Evolutionary conservation across 2,329 filamentous ascomycete genomes (phyloP).

Genomic region (Myriangium duriaei): DNA sequence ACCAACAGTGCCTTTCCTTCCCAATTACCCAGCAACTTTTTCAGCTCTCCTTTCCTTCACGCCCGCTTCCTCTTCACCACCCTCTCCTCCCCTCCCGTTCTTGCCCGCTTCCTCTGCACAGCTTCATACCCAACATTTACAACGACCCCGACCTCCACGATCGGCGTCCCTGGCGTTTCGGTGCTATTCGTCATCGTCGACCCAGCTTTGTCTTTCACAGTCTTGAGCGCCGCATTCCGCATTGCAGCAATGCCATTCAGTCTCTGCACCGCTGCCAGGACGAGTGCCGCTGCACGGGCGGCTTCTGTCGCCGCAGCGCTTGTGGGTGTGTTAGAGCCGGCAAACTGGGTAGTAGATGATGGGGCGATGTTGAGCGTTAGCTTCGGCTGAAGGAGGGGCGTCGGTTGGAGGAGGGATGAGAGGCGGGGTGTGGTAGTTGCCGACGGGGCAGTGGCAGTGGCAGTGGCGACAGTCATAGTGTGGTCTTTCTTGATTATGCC

Average conservation of each 20-base stretch:
- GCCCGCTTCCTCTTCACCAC: background rate
- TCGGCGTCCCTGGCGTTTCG: background rate
- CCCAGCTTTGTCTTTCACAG: no score
- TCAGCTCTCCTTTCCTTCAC: background rate
- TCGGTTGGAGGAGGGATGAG: background rate
- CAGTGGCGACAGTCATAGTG: background rate
- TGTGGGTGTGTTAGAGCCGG: background rate
- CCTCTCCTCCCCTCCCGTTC: background rate
- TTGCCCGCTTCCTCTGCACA: slow-evolving; percentile 3
- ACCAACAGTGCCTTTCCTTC: no score
- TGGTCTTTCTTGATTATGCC: no score
- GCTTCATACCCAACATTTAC: slow-evolving; percentile 1
- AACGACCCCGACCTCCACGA: slow-evolving; percentile 1
- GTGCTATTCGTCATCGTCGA: no score
- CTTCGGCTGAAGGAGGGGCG: no score
- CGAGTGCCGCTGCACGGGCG: background rate
- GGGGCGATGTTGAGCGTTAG: background rate
- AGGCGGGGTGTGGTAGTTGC: background rate
- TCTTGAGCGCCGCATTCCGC: slow-evolving; percentile 1
- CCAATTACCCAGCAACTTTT: slow-evolving; percentile 1
- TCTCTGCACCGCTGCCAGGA: slow-evolving; percentile 7
- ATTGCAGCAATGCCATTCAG: slow-evolving; percentile 2
- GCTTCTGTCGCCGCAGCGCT: background rate
- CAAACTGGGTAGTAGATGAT: background rate
- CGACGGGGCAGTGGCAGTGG: background rate